Evolutionary conservation across 768 basidiomycete genomes (phyloP), one percentile per base, ranked within the genome.

Genomic region (Trametopsis cervina): DNA sequence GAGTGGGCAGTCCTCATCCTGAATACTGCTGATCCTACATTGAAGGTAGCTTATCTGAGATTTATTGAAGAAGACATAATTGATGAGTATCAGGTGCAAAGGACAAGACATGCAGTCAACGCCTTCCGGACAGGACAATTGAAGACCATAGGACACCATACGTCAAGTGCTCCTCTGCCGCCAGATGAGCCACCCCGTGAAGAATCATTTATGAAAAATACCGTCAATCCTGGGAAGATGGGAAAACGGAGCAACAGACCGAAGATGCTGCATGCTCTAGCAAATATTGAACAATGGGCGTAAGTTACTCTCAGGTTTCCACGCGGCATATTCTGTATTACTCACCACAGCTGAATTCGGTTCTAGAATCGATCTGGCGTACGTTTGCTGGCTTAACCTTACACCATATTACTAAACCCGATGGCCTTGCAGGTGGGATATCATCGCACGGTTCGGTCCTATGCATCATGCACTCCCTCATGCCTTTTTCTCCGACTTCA

Each of bases 271-370:
- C 89, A 89, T 63, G 85, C 88, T 1, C 65, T 90, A 1, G 88
- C 88, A 0, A 89, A 89, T 59, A 88, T 92, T 44, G 88, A 90
- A 56, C 88, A 89, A 62, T 92, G 86, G 85, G 89, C 89, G 77
- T 85, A 55, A 76, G 84, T 17, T 40, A 23, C 29, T 33, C 9
- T 33, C 29, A 15, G 15, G 29, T 33, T 7, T 15, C 15, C 7
- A 33, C 29, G 29, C 29, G 15, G 15, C 15, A 33, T 33, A 15
- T 33, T 33, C 29, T 5, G 36, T 40, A 22, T 10, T 40, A 5
- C 43, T 48, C 12, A 52, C 23, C 9, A 2, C 6, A 17, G 0
- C 15, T 44, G 27, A 36, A 23, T 36, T 24, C 40, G 22, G 24
- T 26, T 11, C 21, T 36, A 83, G 81, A 4, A 86, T 87, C 39